Evolutionary conservation across 1,284 basidiomycete species (phyloP), one percentile per base, ranked within the genome.

Genomic region (Apiotrichum montevideense): DNA sequence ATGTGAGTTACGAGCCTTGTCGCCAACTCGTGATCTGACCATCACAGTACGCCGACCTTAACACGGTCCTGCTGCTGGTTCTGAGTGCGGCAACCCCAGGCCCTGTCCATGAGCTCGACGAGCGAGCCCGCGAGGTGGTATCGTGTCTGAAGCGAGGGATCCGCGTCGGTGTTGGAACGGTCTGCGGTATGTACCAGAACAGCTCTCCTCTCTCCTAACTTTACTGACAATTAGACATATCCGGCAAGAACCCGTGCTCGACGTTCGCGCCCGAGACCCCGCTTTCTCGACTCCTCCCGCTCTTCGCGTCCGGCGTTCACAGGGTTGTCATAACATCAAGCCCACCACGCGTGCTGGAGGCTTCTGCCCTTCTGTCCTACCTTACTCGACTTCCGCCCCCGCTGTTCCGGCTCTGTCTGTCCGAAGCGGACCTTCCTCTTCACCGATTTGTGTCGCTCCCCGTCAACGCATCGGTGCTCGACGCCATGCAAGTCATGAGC

Each of bases 401-500:
- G 14, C 40, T 66, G 3, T 59, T 70, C 46, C 54, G 61, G 8
- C 55, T 58, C 7, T 53, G 59, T 2, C 51, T 70, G 32, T 51
- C 60, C 2, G 61, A 65, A 0, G 46, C 66, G 10, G 46, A 59
- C 33, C 47, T 72, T 13, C 59, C 68, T 2, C 59, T 71, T 7
- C 63, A 70, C 54, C 62, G 67, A 1, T 61, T 71, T 10, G 62
- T 72, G 10, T 72, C 71, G 0, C 56, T 72, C 0, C 62, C 65
- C 1, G 58, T 58, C 0, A 60, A 63, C 0, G 65, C 69, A 0
- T 62, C 65, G 0, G 67, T 72, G 9, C 59, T 72, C 3, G 71
- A 71, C 49, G 71, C 71, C 14, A 72, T 72, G 71, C 71, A 72
- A 37, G 61, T 67, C 32, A 69, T 72, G 69, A 63, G 60, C 34